Evolutionary conservation across 345 rosid genomes (phyloP), one percentile per base, ranked within the genome.

Genomic region (Rubroshorea leprosula): DNA sequence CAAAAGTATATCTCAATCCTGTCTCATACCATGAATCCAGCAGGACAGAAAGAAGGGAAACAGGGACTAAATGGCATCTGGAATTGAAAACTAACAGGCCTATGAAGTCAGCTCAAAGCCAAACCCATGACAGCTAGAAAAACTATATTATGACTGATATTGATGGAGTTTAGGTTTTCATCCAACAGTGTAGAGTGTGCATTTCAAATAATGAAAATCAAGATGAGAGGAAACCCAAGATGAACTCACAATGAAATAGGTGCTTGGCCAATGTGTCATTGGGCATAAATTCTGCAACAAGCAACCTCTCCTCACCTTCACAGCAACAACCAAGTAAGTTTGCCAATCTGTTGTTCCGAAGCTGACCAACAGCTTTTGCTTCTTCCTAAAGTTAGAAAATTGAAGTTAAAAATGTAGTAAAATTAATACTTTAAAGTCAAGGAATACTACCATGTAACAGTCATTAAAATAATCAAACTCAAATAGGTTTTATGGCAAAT

Each of bases 191-290:
- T n/a, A n/a, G n/a, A n/a, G n/a, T n/a, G 4, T 24, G 54, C 44
- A 1, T 9, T 58, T 19, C 13, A 56, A 21, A 31, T 35, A 26
- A 19, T 51, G 23, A 47, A 53, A 14, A 39, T 45, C 45, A 50
- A 18, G 24, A 29, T 29, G 35, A 3, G 23, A 66, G 23, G 58
- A 39, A 23, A 18, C 5, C 15, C 39, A 17, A 61, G 5, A 58
- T 31, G 47, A 48, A 25, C 87, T 74, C 81, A 92, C 98, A 89
- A 58, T 89, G 98, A 41, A 92, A 92, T 62, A 92, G 85, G 68
- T 92, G 98, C 58, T 89, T 92, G 7, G 98, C 96, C 61, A 92
- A 89, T 43, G 98, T 88, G 61, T 88, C 95, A 19, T 86, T 81
- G 23, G 95, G 90, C 87, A 92, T 81, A 66, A 76, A 89, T 68